Conservation (phyloP, 352 stramenopile genomes). For the Globisporangium abappressorium region DNA sequence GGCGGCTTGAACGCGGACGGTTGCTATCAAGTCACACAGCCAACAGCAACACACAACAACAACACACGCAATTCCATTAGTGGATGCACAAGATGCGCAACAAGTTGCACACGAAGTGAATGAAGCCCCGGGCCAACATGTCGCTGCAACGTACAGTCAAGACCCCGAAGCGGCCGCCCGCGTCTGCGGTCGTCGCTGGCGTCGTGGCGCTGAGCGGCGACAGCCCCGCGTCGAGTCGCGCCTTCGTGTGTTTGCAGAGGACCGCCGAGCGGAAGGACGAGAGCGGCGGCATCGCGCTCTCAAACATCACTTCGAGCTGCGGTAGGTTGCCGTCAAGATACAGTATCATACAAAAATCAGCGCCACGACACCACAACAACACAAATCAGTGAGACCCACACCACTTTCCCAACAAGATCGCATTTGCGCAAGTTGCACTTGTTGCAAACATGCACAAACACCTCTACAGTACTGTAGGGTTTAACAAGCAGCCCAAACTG, state of each 20-base stretch:
- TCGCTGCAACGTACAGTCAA: slow-evolving; percentile 1
- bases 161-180: slow-evolving; percentile 3
- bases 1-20: slow-evolving; percentile 43
- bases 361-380: not conserved
- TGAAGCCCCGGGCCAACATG: not conserved
- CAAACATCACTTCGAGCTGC: slow-evolving; percentile 61
- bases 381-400: no score
- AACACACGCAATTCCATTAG: slow-evolving; percentile 1
- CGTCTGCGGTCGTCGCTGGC: not conserved
- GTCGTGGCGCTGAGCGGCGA: slow-evolving; percentile 13
- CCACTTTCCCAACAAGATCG: not conserved
- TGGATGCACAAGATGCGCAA: not conserved
- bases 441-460: not conserved
- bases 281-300: slow-evolving; percentile 47
- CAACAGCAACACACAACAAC: not conserved
- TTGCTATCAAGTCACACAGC: not conserved
- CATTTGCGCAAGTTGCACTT: not conserved
- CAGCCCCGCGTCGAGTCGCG: slow-evolving; percentile 22
- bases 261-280: slow-evolving; percentile 54
- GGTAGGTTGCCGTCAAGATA: not conserved
- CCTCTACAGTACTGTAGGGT: not conserved
- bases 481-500: not conserved
- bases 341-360: not conserved
- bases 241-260: slow-evolving; percentile 68
- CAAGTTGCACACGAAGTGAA: no score